Percentiles rank a stretch among this genome's conserved stretches.
Conservation (phyloP, 2,329 filamentous ascomycete genomes). For the Ophiobolus disseminans region DNA sequence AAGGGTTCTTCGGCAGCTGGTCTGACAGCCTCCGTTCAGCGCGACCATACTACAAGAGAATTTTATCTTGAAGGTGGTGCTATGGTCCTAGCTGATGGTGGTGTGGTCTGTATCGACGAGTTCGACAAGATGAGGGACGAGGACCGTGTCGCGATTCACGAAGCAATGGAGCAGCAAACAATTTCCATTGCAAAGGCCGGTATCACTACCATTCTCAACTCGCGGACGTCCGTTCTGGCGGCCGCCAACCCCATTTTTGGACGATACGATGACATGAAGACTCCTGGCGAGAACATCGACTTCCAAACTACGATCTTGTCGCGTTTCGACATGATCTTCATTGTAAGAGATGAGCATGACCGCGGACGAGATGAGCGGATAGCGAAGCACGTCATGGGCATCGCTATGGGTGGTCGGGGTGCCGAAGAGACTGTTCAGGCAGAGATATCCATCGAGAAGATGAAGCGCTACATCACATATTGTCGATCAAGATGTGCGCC, state of each 20-base stretch:
- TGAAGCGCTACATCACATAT: slow-evolving; percentile 97
- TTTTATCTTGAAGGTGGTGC: slow-evolving; percentile 98
- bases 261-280: slow-evolving; percentile 97
- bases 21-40: slow-evolving; percentile 95
- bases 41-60: slow-evolving; percentile 88
- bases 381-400: slow-evolving; percentile 94
- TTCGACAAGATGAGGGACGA: slow-evolving; percentile 99
- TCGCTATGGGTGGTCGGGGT: slow-evolving; percentile 90
- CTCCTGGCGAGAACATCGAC: slow-evolving; percentile 97
- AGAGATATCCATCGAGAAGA: slow-evolving; percentile 93
- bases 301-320: slow-evolving; percentile 98
- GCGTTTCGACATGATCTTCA: slow-evolving; percentile 99
- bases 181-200: slow-evolving; percentile 99
- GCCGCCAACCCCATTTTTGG: slow-evolving; percentile 98
- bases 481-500: slow-evolving; percentile 95
- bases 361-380: slow-evolving; percentile 89
- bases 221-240: slow-evolving; percentile 90
- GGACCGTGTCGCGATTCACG: slow-evolving; percentile 96
- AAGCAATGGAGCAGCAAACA: slow-evolving; percentile 99
- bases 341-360: slow-evolving; percentile 94
- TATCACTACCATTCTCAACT: slow-evolving; percentile 97
- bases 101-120: slow-evolving; percentile 98
- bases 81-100: slow-evolving; percentile 96
- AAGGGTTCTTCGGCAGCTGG: slow-evolving; percentile 97
- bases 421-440: slow-evolving; percentile 82